Evolutionary conservation across 305 asterid genomes (phyloP).

Genomic region (Coffea humblotiana): DNA sequence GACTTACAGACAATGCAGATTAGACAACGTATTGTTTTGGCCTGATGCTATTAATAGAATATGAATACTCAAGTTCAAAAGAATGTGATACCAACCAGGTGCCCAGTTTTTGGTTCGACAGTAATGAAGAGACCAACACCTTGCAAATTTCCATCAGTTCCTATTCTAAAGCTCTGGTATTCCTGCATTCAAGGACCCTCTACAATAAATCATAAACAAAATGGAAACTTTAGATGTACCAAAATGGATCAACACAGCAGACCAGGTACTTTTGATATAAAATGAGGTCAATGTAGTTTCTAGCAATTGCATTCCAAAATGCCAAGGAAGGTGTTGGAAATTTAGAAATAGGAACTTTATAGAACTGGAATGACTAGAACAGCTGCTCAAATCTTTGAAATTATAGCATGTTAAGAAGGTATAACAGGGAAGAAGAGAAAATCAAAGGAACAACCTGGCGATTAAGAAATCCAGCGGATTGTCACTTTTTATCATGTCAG

Average conservation of each 20-base stretch:
- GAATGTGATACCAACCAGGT: slow-evolving; percentile 53
- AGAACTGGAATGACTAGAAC: neutral
- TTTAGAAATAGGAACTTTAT: neutral
- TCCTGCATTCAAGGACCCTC: slow-evolving; percentile 50
- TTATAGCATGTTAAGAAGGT: neutral
- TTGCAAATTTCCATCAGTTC: slow-evolving; percentile 93
- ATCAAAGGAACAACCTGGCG: neutral
- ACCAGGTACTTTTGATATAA: neutral
- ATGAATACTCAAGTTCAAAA: neutral
- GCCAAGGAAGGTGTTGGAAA: neutral
- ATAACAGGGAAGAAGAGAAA: neutral
- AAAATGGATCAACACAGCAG: neutral
- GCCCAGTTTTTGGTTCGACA: slow-evolving; percentile 76
- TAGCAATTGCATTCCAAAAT: too few species aligned
- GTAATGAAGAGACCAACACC: slow-evolving; percentile 89
- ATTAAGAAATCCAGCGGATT: neutral
- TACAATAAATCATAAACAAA: neutral
- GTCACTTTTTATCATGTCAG: neutral
- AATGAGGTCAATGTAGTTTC: too few species aligned
- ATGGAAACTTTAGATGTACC: neutral
- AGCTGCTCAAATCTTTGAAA: neutral
- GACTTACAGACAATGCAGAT: neutral
- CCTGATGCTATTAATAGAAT: neutral
- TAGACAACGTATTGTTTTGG: neutral
- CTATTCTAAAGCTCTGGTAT: slow-evolving; percentile 84